Percentiles rank a stretch among this genome's conserved stretches.
phyloP scores from a whole-genome alignment of 225 moss, liverwort and hornwort genomes.

The Neckera pumila region DNA sequence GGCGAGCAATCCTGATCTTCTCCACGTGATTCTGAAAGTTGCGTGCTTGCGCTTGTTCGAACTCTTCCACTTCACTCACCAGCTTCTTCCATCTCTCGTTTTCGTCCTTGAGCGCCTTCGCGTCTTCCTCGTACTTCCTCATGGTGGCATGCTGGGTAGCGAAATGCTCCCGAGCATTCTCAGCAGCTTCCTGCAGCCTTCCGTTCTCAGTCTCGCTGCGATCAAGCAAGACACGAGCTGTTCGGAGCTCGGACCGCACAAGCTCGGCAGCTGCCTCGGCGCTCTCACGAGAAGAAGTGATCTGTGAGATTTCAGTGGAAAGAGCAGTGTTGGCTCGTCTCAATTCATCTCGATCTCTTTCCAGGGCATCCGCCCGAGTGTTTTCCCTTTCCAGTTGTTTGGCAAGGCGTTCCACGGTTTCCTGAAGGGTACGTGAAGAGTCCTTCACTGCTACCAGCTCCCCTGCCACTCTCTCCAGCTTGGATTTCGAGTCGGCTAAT shows the following conservation, averaged over 20 bases:
- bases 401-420: slow-evolving; percentile 64
- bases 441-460: slow-evolving; percentile 31
- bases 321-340: slow-evolving; percentile 25
- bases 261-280: slow-evolving; percentile 63
- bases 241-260: slow-evolving; percentile 60
- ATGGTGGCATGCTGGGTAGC: slow-evolving; percentile 51
- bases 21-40: slow-evolving; percentile 60
- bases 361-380: slow-evolving; percentile 50
- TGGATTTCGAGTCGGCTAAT: slow-evolving; percentile 17
- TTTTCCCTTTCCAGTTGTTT: slow-evolving; percentile 72
- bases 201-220: slow-evolving; percentile 57
- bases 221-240: slow-evolving; percentile 56
- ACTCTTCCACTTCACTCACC: slow-evolving; percentile 63
- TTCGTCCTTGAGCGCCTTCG: slow-evolving; percentile 43
- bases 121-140: slow-evolving; percentile 68
- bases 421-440: slow-evolving; percentile 47
- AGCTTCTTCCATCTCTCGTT: slow-evolving; percentile 41
- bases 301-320: slow-evolving; percentile 40
- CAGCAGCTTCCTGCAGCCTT: slow-evolving; percentile 62
- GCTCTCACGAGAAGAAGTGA: slow-evolving; percentile 35
- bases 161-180: slow-evolving; percentile 58
- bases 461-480: slow-evolving; percentile 20
- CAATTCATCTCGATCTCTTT: slow-evolving; percentile 58
- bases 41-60: slow-evolving; percentile 58
- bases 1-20: slow-evolving; percentile 54